These are phyloP conservation scores for Aspergillus melleus DNA, from an alignment of 2,329 filamentous ascomycete genomes.

Conservation along the genomic window DNA sequence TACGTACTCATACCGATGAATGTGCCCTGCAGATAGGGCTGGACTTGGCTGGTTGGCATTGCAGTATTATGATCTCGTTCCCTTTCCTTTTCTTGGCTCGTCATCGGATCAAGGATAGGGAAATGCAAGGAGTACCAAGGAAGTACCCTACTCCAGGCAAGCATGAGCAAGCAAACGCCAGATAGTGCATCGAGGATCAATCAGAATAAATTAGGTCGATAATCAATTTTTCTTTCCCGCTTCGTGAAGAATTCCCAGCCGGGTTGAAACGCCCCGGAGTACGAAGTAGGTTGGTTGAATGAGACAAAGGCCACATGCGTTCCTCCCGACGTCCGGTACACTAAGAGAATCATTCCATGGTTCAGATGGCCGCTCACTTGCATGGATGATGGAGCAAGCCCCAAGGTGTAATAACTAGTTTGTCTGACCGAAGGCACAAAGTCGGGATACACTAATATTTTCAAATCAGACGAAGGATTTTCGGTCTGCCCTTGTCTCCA, in stretches of 20 bases:
- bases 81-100: not conserved
- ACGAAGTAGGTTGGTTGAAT: no score
- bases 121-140: not conserved
- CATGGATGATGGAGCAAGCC: not conserved
- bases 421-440: not conserved
- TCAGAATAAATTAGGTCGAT: not conserved
- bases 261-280: not conserved
- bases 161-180: not conserved
- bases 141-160: not conserved
- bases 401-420: not conserved
- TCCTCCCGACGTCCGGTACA: slow-evolving; percentile 19
- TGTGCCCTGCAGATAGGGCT: no score
- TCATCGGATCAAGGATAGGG: not conserved
- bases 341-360: slow-evolving; percentile 21
- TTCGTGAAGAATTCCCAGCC: not conserved
- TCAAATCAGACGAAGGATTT: not conserved
- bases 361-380: not conserved
- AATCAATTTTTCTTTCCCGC: not conserved
- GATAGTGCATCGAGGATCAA: not conserved
- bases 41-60: not conserved
- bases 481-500: not conserved
- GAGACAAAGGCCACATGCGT: slow-evolving; percentile 4
- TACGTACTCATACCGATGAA: no score
- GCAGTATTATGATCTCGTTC: not conserved
- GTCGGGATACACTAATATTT: no score